phyloP scores from a whole-genome alignment of 495 filamentous ascomycete genomes.

The Recurvomyces mirabilis region DNA sequence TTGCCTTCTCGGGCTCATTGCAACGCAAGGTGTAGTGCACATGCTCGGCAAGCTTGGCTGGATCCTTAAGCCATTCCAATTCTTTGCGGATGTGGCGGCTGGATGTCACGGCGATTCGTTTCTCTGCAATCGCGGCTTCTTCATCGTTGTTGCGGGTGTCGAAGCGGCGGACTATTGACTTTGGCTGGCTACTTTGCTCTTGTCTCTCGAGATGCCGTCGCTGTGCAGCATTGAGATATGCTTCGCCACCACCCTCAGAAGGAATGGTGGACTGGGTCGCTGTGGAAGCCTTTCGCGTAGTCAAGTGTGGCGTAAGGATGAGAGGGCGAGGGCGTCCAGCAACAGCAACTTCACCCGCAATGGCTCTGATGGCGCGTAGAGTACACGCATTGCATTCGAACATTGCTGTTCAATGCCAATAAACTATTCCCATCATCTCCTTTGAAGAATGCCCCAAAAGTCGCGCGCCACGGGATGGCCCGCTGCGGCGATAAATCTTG shows the following conservation, averaged over 20 bases:
- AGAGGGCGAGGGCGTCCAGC: neutral
- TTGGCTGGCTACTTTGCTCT: neutral
- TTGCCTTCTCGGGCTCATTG: conserved; percentile 50
- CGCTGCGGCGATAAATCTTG: too few relatives aligned
- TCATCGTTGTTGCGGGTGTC: neutral
- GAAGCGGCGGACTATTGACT: neutral
- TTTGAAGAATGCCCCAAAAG: neutral
- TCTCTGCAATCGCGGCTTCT: neutral
- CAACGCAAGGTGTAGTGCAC: conserved; percentile 44
- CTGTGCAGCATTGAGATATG: conserved; percentile 12
- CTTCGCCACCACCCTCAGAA: neutral
- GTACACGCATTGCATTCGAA: conserved; percentile 18
- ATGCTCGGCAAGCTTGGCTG: conserved; percentile 50
- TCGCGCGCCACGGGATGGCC: too few relatives aligned
- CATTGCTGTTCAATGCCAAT: conserved; percentile 4
- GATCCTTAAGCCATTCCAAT: conserved; percentile 54
- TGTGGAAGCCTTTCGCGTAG: conserved; percentile 4
- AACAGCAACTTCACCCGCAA: conserved; percentile 2
- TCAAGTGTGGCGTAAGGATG: conserved; percentile 6
- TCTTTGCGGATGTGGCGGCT: conserved; percentile 32
- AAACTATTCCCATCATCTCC: neutral
- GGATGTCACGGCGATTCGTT: neutral
- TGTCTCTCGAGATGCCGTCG: neutral
- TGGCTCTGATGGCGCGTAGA: conserved; percentile 13
- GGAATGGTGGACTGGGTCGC: neutral